Base-by-base conservation (phyloP, 2,329 filamentous ascomycete genomes). In the Aspergillus amoenus region DNA sequence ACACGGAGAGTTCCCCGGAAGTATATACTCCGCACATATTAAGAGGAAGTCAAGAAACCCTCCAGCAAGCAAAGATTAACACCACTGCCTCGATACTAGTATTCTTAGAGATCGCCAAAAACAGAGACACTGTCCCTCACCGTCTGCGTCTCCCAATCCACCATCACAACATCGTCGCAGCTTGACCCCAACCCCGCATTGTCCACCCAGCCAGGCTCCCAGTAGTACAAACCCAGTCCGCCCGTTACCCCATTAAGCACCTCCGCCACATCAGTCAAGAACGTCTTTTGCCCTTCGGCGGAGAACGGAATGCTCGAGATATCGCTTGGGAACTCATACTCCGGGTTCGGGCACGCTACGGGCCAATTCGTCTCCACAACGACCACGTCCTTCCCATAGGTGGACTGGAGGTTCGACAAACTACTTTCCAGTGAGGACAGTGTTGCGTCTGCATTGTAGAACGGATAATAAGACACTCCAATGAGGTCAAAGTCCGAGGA, bases 361-460 rank as follows among this genome's bases (percentile, higher is more conserved):
- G 88, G 88, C 87, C 88, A 91, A 73, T 91, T 78, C 0, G 84
- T 87, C 73, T 91, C 88, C 0, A 85, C 86, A 3, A 91, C 84
- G n/a, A 88, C 76, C 5, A 91, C 75, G 40, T 84, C 78, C 73
- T 91, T 91, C 8, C 79, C 80, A 77, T 85, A 91, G 4, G 77
- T 81, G 42, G 71, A 78, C 12, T 82, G 82, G 78, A 91, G 81
- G 56, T 85, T 85, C 4, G 68, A 76, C 56, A 91, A 68, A 15
- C 79, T 83, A 0, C 75, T 76, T 65, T 82, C 78, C 34, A 91
- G 78, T 9, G 78, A 76, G 0, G 82, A 72, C 0, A 90, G 78
- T 0, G 84, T 87, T 1, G 88, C 88, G 1, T 68, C 75, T 0
- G 76, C 68, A 67, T 80, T 82, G 73, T 88, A 90, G 73, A 90